phyloP scores from a whole-genome alignment of 768 basidiomycete genomes.

The Trametes cingulata region DNA sequence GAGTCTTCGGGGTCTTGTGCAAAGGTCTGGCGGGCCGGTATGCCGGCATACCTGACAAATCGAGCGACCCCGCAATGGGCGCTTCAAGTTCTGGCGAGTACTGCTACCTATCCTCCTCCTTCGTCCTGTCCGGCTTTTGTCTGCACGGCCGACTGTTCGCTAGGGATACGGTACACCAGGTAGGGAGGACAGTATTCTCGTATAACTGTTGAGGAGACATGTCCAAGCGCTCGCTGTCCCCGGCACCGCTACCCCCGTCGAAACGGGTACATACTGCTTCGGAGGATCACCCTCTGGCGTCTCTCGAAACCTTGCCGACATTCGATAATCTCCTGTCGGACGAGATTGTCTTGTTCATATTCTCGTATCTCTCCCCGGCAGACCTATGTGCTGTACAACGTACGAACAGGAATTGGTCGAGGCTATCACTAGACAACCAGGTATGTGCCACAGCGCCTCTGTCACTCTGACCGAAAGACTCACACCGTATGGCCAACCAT shows the following conservation, averaged over 20 bases:
- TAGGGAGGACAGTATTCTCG: too few relatives aligned
- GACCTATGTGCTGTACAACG: conserved; percentile 70
- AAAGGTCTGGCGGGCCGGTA: too few relatives aligned
- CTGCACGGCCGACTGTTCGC: too few relatives aligned
- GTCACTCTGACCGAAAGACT: background rate
- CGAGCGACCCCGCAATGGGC: too few relatives aligned
- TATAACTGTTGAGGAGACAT: conserved; percentile 2
- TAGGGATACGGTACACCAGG: too few relatives aligned
- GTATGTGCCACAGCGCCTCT: conserved; percentile 36
- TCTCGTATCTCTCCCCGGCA: conserved; percentile 64
- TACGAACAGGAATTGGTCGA: conserved; percentile 64
- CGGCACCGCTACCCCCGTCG: conserved; percentile 49
- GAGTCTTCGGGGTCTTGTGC: too few relatives aligned
- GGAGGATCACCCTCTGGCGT: conserved; percentile 13
- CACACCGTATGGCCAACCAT: conserved; percentile 22
- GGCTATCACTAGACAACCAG: conserved; percentile 69
- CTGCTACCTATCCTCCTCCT: too few relatives aligned
- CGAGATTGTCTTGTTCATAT: conserved; percentile 72
- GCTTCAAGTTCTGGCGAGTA: too few relatives aligned
- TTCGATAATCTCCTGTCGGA: conserved; percentile 68
- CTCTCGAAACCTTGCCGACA: conserved; percentile 16
- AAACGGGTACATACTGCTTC: conserved; percentile 50
- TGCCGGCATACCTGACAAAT: too few relatives aligned
- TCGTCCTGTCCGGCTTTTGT: too few relatives aligned
- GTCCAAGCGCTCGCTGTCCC: conserved; percentile 33